A percentile compares a stretch with the other conserved stretches of the same genome.
Conservation (phyloP, 495 filamentous ascomycete genomes). For the Neurospora sp. region DNA sequence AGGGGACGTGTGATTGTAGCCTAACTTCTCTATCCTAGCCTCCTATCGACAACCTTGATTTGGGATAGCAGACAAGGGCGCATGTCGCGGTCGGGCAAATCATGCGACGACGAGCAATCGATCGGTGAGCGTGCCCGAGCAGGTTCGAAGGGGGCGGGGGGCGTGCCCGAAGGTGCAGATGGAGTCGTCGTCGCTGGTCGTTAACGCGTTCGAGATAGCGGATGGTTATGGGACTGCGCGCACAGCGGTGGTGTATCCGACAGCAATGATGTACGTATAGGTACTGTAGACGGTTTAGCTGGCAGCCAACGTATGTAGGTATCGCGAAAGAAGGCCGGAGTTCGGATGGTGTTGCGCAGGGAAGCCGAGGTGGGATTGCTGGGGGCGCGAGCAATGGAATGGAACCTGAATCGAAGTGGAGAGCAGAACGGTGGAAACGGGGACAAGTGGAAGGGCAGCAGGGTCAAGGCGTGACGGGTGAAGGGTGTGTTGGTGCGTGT, state of each 20-base stretch:
- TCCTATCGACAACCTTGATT: conserved; percentile 20
- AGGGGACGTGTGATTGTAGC: not conserved
- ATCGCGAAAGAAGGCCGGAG: not conserved
- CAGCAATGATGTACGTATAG: not conserved
- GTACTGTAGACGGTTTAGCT: not conserved
- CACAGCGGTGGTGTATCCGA: not conserved
- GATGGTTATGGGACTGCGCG: not conserved
- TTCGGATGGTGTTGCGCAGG: conserved; percentile 8
- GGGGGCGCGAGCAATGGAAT: conserved; percentile 18
- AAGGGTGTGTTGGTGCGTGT: not conserved
- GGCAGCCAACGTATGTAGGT: not conserved
- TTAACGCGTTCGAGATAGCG: not conserved
- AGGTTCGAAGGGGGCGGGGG: not conserved
- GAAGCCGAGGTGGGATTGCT: conserved; percentile 22
- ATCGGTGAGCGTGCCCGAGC: not conserved
- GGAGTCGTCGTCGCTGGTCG: not conserved
- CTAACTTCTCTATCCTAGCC: conserved; percentile 15
- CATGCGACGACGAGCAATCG: conserved; percentile 4
- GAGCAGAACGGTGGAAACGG: not conserved
- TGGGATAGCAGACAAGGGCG: conserved; percentile 15
- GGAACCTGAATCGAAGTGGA: not conserved
- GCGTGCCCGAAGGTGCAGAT: not conserved
- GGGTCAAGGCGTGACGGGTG: conserved; percentile 4
- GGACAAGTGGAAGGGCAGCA: conserved; percentile 5
- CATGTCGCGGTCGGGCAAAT: conserved; percentile 20